Base-by-base conservation (phyloP, 306 rosid species). In the Betula pendula region DNA sequence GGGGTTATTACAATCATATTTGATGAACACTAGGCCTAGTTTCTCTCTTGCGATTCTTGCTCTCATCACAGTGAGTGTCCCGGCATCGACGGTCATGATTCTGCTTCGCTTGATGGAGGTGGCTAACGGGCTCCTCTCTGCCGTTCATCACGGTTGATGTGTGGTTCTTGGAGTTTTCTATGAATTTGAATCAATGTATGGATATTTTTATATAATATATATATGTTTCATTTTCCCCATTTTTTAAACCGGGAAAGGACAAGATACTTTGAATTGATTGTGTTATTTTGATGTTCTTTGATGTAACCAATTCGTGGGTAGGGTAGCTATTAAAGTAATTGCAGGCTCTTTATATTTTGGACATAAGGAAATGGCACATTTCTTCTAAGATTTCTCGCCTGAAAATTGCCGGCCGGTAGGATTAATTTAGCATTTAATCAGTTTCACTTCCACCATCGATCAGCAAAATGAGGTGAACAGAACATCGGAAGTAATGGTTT, bases 1-100 rank as follows among this genome's bases (percentile, higher is more conserved):
- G 4, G 88, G 88, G 3, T 70, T 58, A 15, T 25, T 84, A 1
- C 88, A 84, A 24, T 68, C 77, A 2, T 68, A 14, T 10, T 56
- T 84, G 55, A 77, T 84, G 83, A 81, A 74, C 51, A 62, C 73
- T 1, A 78, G 88, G 69, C 88, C 88, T 6, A 55, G 83, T 49
- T 49, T 81, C 5, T 78, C 88, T 17, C 45, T 84, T 25, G 82
- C 78, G 4, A 33, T 74, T 68, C 60, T 84, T 1, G 66, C 56
- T 1, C 42, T 84, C 9, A 3, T 84, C 60, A 29, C 65, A 12
- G 3, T 49, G 73, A 73, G 82, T 22, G 50, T 79, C 14, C 82
- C 70, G 44, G 68, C 48, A 0, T 65, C 78, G 13, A 65, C 74
- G 20, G 16, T 29, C 73, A n/a, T 72, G 68, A 15, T 73, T 17